phyloP scores from a whole-genome alignment of 495 filamentous ascomycete species.

The Tuber indicum region DNA sequence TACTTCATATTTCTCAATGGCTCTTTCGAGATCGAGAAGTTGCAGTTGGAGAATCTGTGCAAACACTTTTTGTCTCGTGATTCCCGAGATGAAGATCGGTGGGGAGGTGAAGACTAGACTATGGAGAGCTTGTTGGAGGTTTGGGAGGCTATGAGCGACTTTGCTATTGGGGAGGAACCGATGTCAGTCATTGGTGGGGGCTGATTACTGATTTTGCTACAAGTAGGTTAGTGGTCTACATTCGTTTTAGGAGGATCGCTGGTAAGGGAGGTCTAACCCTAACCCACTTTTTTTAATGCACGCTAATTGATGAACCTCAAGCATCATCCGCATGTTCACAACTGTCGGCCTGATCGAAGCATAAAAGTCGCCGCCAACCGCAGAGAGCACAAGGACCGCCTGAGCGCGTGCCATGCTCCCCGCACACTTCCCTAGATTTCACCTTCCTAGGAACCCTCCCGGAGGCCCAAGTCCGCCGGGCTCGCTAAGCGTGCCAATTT shows the following conservation, averaged over 20 bases:
- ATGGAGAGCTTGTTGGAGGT: slow-evolving; percentile 56
- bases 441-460: too few species aligned
- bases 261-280: slow-evolving; percentile 39
- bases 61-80: slow-evolving; percentile 51
- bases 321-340: slow-evolving; percentile 55
- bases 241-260: slow-evolving; percentile 40
- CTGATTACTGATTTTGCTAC: slow-evolving; percentile 60
- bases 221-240: slow-evolving; percentile 43
- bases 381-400: too few species aligned
- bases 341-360: slow-evolving; percentile 63
- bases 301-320: slow-evolving; percentile 49
- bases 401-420: too few species aligned
- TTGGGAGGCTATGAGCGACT: slow-evolving; percentile 58
- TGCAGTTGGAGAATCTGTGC: slow-evolving; percentile 54
- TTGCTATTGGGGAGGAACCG: slow-evolving; percentile 59
- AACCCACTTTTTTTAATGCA: neutral
- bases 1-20: slow-evolving; percentile 62
- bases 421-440: too few species aligned
- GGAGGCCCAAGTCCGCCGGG: too few species aligned
- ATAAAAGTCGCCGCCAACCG: slow-evolving; percentile 17
- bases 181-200: slow-evolving; percentile 50
- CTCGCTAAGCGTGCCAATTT: too few species aligned
- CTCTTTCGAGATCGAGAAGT: slow-evolving; percentile 52
- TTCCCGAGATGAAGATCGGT: slow-evolving; percentile 60
- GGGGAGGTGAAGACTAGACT: slow-evolving; percentile 59